Evolutionary conservation across 2,329 filamentous ascomycete genomes (phyloP).

Genomic region (Parafenestella ontariensis): DNA sequence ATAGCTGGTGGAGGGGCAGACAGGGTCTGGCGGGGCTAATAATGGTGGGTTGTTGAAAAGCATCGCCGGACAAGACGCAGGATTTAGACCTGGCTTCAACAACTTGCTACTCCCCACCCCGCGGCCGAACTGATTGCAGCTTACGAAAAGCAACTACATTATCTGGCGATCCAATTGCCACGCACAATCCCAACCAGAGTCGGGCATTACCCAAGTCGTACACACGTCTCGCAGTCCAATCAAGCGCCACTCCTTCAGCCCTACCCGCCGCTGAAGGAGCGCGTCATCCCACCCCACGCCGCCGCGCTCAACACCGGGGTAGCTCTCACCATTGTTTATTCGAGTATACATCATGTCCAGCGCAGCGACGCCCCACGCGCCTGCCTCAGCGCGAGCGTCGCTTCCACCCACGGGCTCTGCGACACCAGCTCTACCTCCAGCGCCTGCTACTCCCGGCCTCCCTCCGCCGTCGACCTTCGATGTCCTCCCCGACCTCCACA

Average conservation of each 20-base stretch:
- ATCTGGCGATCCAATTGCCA: slow-evolving; percentile 12
- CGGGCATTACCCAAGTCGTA: slow-evolving; percentile 8
- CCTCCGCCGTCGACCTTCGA: slow-evolving; percentile 86
- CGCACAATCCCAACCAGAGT: slow-evolving; percentile 4
- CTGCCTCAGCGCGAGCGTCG: slow-evolving; percentile 41
- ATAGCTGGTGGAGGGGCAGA: slow-evolving; percentile 36
- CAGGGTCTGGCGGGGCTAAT: slow-evolving; percentile 23
- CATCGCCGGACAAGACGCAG: slow-evolving; percentile 28
- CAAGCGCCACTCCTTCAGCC: slow-evolving; percentile 15
- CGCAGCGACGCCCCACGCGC: slow-evolving; percentile 42
- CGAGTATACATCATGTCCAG: slow-evolving; percentile 37
- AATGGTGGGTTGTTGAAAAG: slow-evolving; percentile 14
- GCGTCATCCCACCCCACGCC: slow-evolving; percentile 24
- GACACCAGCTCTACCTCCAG: slow-evolving; percentile 34
- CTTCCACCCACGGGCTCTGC: slow-evolving; percentile 40
- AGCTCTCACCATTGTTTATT: slow-evolving; percentile 10
- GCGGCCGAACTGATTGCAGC: slow-evolving; percentile 30
- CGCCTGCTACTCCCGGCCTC: slow-evolving; percentile 59
- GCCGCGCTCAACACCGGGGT: slow-evolving; percentile 29
- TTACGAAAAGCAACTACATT: slow-evolving; percentile 11
- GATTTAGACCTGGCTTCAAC: slow-evolving; percentile 8
- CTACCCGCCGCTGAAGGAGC: slow-evolving; percentile 25
- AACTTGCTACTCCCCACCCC: slow-evolving; percentile 25
- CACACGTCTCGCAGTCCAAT: slow-evolving; percentile 20
- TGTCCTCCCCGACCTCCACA: slow-evolving; percentile 80